Conservation (phyloP, 306 rosid species). For the Sesbania bispinosa region DNA sequence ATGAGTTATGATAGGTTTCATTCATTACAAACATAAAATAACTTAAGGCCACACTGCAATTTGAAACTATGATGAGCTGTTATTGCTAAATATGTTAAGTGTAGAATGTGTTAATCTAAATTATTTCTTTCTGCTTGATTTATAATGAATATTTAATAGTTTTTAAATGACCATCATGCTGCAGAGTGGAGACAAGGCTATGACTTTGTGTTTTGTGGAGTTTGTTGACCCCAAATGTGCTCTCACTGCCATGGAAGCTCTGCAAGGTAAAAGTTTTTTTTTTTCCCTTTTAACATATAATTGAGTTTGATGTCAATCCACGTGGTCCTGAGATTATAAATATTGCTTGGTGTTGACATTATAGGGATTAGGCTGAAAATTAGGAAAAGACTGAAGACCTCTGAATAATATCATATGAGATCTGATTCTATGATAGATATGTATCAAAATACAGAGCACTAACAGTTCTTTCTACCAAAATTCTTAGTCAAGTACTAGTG, state of each 20-base stretch:
- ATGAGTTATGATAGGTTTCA: too few relatives aligned
- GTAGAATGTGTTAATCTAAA: background rate
- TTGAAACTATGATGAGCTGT: too few relatives aligned
- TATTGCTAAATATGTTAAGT: background rate
- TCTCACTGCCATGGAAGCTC: constrained; percentile 69
- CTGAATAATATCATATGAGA: constrained; percentile 6
- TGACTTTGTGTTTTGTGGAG: constrained; percentile 76
- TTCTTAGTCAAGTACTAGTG: background rate
- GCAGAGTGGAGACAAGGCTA: constrained; percentile 80
- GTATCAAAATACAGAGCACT: background rate
- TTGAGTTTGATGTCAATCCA: constrained; percentile 5
- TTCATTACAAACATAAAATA: too few relatives aligned
- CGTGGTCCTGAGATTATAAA: background rate
- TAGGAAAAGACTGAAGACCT: background rate
- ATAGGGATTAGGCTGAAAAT: background rate
- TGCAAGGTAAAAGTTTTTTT: constrained; percentile 38
- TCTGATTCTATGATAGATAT: constrained; percentile 4
- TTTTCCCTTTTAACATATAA: background rate
- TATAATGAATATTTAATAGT: constrained; percentile 16
- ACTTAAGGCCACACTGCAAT: too few relatives aligned
- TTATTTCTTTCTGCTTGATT: background rate
- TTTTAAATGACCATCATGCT: constrained; percentile 18
- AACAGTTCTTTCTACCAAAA: background rate
- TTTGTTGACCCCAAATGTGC: constrained; percentile 59
- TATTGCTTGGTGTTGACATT: background rate